These are phyloP conservation scores for Hemileccinum rubropunctum DNA, from an alignment of 768 basidiomycete species.

Conservation along the genomic window DNA sequence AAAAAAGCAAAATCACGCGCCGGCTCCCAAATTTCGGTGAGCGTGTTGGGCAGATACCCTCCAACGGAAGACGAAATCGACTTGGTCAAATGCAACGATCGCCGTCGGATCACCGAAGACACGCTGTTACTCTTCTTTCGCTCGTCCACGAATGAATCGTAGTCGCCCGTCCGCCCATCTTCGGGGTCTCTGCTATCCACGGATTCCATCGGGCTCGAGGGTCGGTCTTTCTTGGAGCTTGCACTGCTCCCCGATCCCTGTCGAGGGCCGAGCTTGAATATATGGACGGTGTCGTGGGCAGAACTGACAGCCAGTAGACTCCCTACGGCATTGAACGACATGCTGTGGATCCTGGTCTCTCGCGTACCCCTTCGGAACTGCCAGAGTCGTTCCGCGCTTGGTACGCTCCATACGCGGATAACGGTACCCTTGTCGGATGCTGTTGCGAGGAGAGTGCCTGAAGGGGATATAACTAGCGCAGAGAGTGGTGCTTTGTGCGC, in stretches of 20 bases:
- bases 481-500: slow-evolving; percentile 96
- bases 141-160: slow-evolving; percentile 79
- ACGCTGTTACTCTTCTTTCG: slow-evolving; percentile 60
- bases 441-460: slow-evolving; percentile 89
- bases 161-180: slow-evolving; percentile 63
- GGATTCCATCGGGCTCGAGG: slow-evolving; percentile 62
- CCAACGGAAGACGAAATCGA: slow-evolving; percentile 75
- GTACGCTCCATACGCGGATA: slow-evolving; percentile 91
- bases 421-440: slow-evolving; percentile 95
- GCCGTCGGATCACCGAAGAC: slow-evolving; percentile 63
- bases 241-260: slow-evolving; percentile 20
- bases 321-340: slow-evolving; percentile 80
- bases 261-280: slow-evolving; percentile 77
- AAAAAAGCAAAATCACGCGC: slow-evolving; percentile 91
- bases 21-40: slow-evolving; percentile 98
- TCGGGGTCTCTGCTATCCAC: slow-evolving; percentile 61
- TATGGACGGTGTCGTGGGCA: slow-evolving; percentile 94
- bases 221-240: slow-evolving; percentile 27
- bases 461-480: slow-evolving; percentile 77
- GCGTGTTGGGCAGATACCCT: slow-evolving; percentile 80
- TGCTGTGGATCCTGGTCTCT: slow-evolving; percentile 80
- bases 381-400: slow-evolving; percentile 89
- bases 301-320: slow-evolving; percentile 87
- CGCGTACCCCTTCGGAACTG: slow-evolving; percentile 92
- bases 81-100: slow-evolving; percentile 74